Base-by-base conservation (phyloP, 2,329 filamentous ascomycete genomes). In the Aspergillus spinulosporus region DNA sequence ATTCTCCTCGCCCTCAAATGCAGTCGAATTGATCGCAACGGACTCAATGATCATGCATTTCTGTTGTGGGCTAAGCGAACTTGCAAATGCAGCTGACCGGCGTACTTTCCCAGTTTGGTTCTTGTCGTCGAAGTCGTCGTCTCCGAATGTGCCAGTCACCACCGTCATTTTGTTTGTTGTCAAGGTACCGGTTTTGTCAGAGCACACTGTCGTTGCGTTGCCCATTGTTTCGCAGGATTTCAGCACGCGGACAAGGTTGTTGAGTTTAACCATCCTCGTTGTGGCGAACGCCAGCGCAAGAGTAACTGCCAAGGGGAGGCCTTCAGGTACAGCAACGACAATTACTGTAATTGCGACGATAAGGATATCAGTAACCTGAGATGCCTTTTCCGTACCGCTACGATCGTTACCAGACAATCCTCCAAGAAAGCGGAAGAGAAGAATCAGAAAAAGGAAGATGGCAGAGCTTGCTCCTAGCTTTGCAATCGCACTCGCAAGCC, bases 391-490 rank as follows among this genome's bases (percentile, higher is more conserved):
- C 4, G 54, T 85, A 70, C 2, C 88, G 83, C 2, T 89, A 80
- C 0, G 81, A 79, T 1, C 74, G 72, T 82, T 78, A 5, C 68
- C 75, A 54, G 72, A 80, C 2, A 95, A 80, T 4, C 82, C 76
- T 47, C 85, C 89, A 4, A 92, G 78, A 70, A 95, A 96, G 65
- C 90, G 84, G 76, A 96, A 92, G 66, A 96, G 85, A 7, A 96
- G 81, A 43, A 95, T 88, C 49, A 92, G 79, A 73, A 96, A 96
- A 46, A 96, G 80, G 6, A 93, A 78, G 59, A 88, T 89, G 44
- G 90, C 89, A 54, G 82, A 76, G 49, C 68, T 68, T 0, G 48
- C 83, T 72, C 85, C 86, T 29, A 88, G 78, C 66, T 88, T 88
- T 12, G 85, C 86, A 63, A 92, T 90, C 64, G 89, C 88, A 63